These are phyloP conservation scores for Leishmania martiniquensis DNA, from an alignment of 208 protist species.

Conservation along the genomic window DNA sequence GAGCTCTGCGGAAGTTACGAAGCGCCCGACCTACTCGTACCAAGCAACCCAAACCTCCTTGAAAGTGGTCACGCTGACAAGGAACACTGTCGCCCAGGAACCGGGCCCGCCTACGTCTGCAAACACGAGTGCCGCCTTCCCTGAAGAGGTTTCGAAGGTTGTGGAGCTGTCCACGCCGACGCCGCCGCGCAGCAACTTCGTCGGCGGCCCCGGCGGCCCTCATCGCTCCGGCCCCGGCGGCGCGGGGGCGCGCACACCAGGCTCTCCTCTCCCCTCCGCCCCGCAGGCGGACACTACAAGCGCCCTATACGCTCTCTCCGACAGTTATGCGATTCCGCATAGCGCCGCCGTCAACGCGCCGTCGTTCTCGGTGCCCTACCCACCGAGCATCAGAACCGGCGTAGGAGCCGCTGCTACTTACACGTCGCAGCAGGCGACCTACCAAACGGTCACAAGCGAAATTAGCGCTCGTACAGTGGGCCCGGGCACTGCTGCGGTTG, in stretches of 20 bases:
- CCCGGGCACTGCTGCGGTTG: not conserved
- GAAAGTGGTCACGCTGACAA: not conserved
- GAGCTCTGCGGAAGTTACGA: not conserved
- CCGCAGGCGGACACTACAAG: conserved; percentile 27
- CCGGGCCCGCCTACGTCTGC: conserved; percentile 11
- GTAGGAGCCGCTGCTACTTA: not conserved
- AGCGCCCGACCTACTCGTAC: conserved; percentile 18
- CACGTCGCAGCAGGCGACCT: not conserved
- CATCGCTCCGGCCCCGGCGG: conserved; percentile 12
- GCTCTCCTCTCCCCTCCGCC: conserved; percentile 25
- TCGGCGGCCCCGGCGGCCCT: conserved; percentile 40
- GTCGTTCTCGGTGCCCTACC: conserved; percentile 21
- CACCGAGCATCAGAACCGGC: not conserved
- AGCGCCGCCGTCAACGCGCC: conserved; percentile 23
- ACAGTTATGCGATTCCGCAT: conserved; percentile 26
- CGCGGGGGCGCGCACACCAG: conserved; percentile 4
- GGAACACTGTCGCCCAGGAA: not conserved
- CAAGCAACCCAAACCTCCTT: conserved; percentile 8
- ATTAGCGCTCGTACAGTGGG: not conserved
- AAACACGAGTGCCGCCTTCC: conserved; percentile 37
- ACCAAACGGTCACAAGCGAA: not conserved
- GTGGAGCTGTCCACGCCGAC: not conserved
- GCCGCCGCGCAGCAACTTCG: conserved; percentile 24
- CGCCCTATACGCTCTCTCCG: conserved; percentile 22
- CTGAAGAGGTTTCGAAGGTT: conserved; percentile 25